phyloP scores from a whole-genome alignment of 2,329 filamentous ascomycete species.

The Aspergillus fructus region DNA sequence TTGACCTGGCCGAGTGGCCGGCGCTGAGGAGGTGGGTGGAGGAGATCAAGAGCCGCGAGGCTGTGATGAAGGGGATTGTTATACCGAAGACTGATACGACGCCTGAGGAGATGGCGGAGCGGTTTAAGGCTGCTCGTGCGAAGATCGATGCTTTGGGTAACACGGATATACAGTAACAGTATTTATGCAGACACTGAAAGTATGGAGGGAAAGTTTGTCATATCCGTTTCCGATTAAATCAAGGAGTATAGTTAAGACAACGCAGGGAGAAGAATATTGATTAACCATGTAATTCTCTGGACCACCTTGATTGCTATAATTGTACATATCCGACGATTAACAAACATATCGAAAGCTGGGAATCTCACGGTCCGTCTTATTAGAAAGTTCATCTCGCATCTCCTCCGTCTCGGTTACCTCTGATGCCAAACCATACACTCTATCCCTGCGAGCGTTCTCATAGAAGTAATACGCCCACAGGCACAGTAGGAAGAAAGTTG shows the following conservation, averaged over 20 bases:
- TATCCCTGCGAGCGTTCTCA: constrained; percentile 32
- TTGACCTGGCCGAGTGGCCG: constrained; percentile 33
- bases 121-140: not conserved
- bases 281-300: too few relatives aligned
- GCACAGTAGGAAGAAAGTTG: constrained; percentile 29
- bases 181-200: too few relatives aligned
- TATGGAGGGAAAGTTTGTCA: too few relatives aligned
- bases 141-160: not conserved
- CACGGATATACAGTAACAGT: not conserved
- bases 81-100: not conserved
- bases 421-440: constrained; percentile 19
- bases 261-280: too few relatives aligned
- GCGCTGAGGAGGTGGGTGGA: constrained; percentile 33
- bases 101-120: not conserved
- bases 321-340: too few relatives aligned
- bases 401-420: too few relatives aligned
- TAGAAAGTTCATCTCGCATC: too few relatives aligned
- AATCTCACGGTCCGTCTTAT: too few relatives aligned
- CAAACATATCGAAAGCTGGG: too few relatives aligned
- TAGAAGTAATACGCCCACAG: constrained; percentile 30
- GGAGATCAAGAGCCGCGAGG: constrained; percentile 28
- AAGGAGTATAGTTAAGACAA: too few relatives aligned
- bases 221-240: too few relatives aligned
- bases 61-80: constrained; percentile 26
- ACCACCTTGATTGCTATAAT: too few relatives aligned